These are phyloP conservation scores for Cyclotella cryptica DNA, from an alignment of 108 stramenopile genomes.

Conservation along the genomic window DNA sequence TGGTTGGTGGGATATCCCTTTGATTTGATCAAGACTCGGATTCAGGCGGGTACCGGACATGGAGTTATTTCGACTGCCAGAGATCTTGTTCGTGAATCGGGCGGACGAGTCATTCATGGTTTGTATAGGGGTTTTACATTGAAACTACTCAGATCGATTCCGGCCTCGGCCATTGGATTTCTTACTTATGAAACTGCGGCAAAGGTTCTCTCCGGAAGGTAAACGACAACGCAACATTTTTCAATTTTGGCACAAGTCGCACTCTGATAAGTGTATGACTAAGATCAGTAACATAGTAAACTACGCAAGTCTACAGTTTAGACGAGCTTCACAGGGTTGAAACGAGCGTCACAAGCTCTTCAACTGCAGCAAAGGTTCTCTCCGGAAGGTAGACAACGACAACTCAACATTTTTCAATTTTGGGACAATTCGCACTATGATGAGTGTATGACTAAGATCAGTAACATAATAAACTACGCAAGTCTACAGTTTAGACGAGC, in stretches of 20 bases:
- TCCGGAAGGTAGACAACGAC: not conserved
- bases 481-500: too few relatives aligned
- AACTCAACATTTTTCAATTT: too few relatives aligned
- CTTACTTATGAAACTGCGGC: constrained; percentile 71
- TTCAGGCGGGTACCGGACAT: constrained; percentile 62
- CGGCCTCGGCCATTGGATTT: constrained; percentile 85
- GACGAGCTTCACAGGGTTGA: too few relatives aligned
- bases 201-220: constrained; percentile 14
- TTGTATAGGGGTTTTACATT: constrained; percentile 84
- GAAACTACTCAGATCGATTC: constrained; percentile 76
- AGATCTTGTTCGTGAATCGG: constrained; percentile 63
- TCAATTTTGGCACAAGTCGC: not conserved
- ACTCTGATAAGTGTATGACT: too few relatives aligned
- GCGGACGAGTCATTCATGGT: constrained; percentile 54
- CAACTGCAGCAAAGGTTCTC: constrained; percentile 42
- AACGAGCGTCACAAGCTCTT: too few relatives aligned
- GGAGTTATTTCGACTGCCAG: constrained; percentile 62
- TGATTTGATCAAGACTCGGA: constrained; percentile 87
- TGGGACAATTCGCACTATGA: too few relatives aligned
- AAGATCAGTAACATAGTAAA: too few relatives aligned
- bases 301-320: too few relatives aligned
- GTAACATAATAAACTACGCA: too few relatives aligned
- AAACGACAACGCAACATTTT: not conserved
- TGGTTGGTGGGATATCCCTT: constrained; percentile 89
- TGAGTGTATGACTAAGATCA: too few relatives aligned